These are phyloP conservation scores for Kewa caespitosa DNA, from an alignment of 179 eudicot species.

Conservation along the genomic window DNA sequence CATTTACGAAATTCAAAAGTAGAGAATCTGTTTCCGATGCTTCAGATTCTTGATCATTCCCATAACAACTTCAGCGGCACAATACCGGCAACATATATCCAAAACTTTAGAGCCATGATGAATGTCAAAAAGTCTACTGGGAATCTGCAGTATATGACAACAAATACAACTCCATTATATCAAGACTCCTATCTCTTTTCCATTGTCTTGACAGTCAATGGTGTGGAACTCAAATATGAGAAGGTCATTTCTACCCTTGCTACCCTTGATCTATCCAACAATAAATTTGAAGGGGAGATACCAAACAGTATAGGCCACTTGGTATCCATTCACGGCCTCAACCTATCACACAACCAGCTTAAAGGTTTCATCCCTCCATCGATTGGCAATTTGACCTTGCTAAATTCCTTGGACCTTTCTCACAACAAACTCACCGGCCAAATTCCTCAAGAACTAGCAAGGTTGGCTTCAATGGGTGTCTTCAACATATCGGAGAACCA, in stretches of 20 bases:
- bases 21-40: background rate
- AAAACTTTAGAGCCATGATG: constrained; percentile 10
- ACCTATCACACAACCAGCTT: constrained; percentile 22
- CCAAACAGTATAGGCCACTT: constrained; percentile 5
- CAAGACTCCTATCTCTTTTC: background rate
- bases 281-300: constrained; percentile 21
- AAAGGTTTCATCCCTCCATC: constrained; percentile 16
- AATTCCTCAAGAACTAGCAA: background rate
- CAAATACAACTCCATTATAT: background rate
- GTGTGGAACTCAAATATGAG: background rate
- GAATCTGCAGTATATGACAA: background rate
- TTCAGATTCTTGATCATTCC: constrained; percentile 10
- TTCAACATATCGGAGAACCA: constrained; percentile 20
- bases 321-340: constrained; percentile 1
- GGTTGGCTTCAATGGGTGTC: background rate
- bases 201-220: background rate
- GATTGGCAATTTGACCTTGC: constrained; percentile 13
- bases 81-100: background rate
- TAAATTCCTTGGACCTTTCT: background rate
- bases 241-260: background rate
- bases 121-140: background rate
- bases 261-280: constrained; percentile 22
- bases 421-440: background rate
- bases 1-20: background rate
- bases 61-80: background rate